A percentile compares a stretch with the other conserved stretches of the same genome.
Evolutionary conservation across 169 alveolate species (phyloP).

Genomic region (Plasmodium vivax): DNA sequence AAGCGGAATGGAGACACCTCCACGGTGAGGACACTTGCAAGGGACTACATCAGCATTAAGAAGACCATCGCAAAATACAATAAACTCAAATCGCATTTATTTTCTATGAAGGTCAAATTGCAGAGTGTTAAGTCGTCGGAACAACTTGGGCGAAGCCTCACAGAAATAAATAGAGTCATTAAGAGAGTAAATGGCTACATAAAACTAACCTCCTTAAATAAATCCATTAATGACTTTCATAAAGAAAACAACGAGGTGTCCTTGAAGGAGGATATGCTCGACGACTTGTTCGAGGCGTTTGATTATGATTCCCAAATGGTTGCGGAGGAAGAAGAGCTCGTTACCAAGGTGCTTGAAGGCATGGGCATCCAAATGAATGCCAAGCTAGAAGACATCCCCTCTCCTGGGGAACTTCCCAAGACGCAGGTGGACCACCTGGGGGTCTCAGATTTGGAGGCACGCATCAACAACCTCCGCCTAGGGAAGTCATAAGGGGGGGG

Average conservation of each 20-base stretch:
- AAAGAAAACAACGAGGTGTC: constrained; percentile 38
- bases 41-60: constrained; percentile 30
- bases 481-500: not conserved
- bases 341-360: constrained; percentile 32
- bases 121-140: constrained; percentile 72
- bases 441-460: not conserved
- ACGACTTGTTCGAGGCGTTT: constrained; percentile 38
- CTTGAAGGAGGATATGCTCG: constrained; percentile 55
- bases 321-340: constrained; percentile 52
- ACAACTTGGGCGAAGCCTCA: constrained; percentile 39
- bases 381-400: constrained; percentile 29
- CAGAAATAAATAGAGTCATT: constrained; percentile 13
- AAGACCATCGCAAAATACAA: constrained; percentile 28
- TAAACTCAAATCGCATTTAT: constrained; percentile 49
- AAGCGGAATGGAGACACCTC: constrained; percentile 7
- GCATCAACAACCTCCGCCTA: constrained; percentile 34
- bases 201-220: constrained; percentile 13
- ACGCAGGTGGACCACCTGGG: not conserved
- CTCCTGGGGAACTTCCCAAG: not conserved
- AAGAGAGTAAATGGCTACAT: constrained; percentile 45
- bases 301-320: constrained; percentile 48
- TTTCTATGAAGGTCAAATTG: constrained; percentile 51
- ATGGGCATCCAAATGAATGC: constrained; percentile 36
- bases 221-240: constrained; percentile 34
- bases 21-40: constrained; percentile 28